A percentile compares a stretch with the other conserved stretches of the same genome.
phyloP scores from a whole-genome alignment of 805 yeast genomes.

The Spathaspora sp. region DNA sequence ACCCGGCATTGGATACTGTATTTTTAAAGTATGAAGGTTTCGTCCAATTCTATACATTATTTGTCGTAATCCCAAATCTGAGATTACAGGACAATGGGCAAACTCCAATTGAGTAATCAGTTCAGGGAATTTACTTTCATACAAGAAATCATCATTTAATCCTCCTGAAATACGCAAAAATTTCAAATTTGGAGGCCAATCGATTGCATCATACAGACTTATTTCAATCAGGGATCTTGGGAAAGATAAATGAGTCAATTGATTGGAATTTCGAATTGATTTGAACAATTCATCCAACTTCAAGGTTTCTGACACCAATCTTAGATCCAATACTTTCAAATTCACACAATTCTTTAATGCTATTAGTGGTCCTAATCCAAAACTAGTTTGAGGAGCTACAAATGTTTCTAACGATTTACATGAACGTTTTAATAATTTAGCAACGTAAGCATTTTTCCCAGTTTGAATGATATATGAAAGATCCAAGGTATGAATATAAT shows the following conservation, averaged over 20 bases:
- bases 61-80: constrained; percentile 59
- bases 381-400: constrained; percentile 91
- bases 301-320: constrained; percentile 66
- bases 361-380: constrained; percentile 87
- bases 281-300: constrained; percentile 75
- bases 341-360: constrained; percentile 64
- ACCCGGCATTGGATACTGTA: constrained; percentile 88
- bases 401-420: constrained; percentile 61
- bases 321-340: constrained; percentile 6
- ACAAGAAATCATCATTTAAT: constrained; percentile 74
- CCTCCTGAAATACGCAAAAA: constrained; percentile 85
- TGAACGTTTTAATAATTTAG: constrained; percentile 77
- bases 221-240: constrained; percentile 85
- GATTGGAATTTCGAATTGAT: constrained; percentile 60
- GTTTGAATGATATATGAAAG: constrained; percentile 78
- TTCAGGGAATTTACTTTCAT: constrained; percentile 65
- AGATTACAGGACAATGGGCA: constrained; percentile 82
- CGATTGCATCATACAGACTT: constrained; percentile 46
- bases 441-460: constrained; percentile 88
- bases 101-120: constrained; percentile 71
- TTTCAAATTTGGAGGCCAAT: constrained; percentile 79
- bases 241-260: constrained; percentile 73
- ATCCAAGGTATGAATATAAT: constrained; percentile 62
- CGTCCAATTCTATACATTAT: constrained; percentile 65
- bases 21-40: constrained; percentile 56